phyloP scores from a whole-genome alignment of 139 green algal species.

The Chlorella sorokiniana region DNA sequence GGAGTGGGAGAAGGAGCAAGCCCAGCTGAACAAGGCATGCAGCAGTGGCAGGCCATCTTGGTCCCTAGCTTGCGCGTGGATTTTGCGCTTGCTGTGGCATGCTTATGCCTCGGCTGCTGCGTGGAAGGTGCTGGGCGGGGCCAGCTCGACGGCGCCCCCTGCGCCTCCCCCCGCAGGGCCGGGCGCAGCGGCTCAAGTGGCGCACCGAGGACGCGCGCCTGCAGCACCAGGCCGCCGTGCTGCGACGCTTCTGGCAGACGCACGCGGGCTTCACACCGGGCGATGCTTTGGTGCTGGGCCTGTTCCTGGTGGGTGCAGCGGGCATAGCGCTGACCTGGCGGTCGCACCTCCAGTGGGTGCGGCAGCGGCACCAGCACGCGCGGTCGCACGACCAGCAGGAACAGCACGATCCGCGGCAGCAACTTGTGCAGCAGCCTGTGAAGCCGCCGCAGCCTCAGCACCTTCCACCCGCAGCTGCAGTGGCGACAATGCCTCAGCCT shows the following conservation, averaged over 20 bases:
- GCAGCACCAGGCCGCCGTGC: slow-evolving; percentile 41
- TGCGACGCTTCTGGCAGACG: slow-evolving; percentile 57
- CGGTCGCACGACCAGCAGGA: not conserved
- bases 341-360: not conserved
- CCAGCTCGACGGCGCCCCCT: not conserved
- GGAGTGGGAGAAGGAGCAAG: slow-evolving; percentile 57
- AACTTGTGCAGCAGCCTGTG: not conserved
- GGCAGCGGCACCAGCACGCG: not conserved
- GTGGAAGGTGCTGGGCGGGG: too few relatives aligned
- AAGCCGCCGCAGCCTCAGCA: not conserved
- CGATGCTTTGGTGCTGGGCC: not conserved
- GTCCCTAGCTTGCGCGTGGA: too few relatives aligned
- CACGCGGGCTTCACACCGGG: not conserved
- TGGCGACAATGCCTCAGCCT: too few relatives aligned
- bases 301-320: not conserved
- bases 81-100: too few relatives aligned
- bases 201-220: slow-evolving; percentile 35
- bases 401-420: not conserved
- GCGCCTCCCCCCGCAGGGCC: slow-evolving; percentile 18
- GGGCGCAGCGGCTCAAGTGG: slow-evolving; percentile 34
- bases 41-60: not conserved
- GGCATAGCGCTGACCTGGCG: slow-evolving; percentile 13
- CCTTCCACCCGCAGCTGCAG: not conserved
- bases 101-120: not conserved
- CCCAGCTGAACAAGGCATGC: slow-evolving; percentile 40